Percentiles rank a stretch among this genome's conserved stretches.
phyloP scores from a whole-genome alignment of 768 basidiomycete species.

The Mycena leptocephala region DNA sequence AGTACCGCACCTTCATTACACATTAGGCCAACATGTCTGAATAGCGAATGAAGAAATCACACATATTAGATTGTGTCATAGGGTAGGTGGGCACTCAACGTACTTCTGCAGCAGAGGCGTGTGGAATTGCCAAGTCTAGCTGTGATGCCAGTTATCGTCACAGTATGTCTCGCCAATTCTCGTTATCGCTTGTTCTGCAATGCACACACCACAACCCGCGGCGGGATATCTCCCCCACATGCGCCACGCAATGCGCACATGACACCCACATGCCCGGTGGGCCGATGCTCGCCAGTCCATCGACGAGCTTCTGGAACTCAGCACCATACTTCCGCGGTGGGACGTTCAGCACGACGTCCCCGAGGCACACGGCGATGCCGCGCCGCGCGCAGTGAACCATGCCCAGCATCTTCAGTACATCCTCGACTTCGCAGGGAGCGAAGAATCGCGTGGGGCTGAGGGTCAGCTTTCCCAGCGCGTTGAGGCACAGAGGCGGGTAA shows the following conservation, averaged over 20 bases:
- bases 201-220: neutral
- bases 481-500: neutral
- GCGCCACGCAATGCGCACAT: slow-evolving; percentile 11
- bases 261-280: slow-evolving; percentile 3
- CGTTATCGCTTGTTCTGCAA: neutral
- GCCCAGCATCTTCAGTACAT: neutral
- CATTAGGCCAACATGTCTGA: too few species aligned
- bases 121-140: neutral
- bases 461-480: neutral
- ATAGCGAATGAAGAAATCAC: too few species aligned
- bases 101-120: too few species aligned
- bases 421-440: neutral
- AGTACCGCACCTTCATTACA: too few species aligned
- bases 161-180: neutral
- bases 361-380: slow-evolving; percentile 8
- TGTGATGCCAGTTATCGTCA: neutral
- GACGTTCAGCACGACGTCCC: neutral
- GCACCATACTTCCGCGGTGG: neutral
- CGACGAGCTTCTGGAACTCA: neutral
- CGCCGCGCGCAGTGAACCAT: slow-evolving; percentile 7
- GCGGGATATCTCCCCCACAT: neutral
- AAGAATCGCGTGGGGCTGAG: neutral
- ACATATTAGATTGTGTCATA: too few species aligned
- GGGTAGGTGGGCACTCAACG: too few species aligned
- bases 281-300: neutral